Evolutionary conservation across 1,284 basidiomycete species (phyloP), one percentile per base, ranked within the genome.

Genomic region (Ustilago shanxiensis): DNA sequence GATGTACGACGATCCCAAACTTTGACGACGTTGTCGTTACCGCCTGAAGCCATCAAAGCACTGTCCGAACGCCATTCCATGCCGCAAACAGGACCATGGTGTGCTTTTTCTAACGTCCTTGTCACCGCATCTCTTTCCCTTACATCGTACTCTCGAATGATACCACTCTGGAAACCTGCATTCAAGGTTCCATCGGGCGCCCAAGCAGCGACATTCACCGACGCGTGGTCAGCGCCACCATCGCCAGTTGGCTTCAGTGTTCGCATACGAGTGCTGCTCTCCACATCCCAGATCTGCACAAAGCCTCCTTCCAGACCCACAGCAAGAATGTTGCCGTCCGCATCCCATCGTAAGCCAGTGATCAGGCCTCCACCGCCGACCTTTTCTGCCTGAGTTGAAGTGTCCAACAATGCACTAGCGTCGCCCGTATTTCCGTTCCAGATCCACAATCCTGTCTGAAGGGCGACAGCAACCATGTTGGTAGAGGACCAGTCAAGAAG

Each of bases 271-370:
- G 91, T 90, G 6, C 90, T 90, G 0, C 90, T 89, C 80, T 94
- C 93, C 0, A 93, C 91, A 83, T 98, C 96, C 93, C 95, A 98
- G n/a, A 99, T 90, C 87, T 98, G 95, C 33, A 98, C 93, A 20
- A 92, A 91, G 0, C 96, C 96, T 0, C 89, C 90, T 4, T 94
- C 93, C 28, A 92, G 88, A 0, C 95, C 95, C 29, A 98, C 88
- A 3, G 93, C 95, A 14, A 99, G 89, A 87, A 93, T 95, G 18
- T 90, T 89, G 0, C 95, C 95, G 83, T 97, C 94, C 24, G 90
- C 91, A 14, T 94, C 93, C 88, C 95, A 98, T 72, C 93, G 91
- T 51, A 97, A 89, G 51, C 91, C 90, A 49, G 92, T 91, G 59
- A 95, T 90, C 89, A 90, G 45, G 2, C 68, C 80, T 41, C 83